These are phyloP conservation scores for Metschnikowia cubensis DNA, from an alignment of 805 yeast species.

Conservation along the genomic window DNA sequence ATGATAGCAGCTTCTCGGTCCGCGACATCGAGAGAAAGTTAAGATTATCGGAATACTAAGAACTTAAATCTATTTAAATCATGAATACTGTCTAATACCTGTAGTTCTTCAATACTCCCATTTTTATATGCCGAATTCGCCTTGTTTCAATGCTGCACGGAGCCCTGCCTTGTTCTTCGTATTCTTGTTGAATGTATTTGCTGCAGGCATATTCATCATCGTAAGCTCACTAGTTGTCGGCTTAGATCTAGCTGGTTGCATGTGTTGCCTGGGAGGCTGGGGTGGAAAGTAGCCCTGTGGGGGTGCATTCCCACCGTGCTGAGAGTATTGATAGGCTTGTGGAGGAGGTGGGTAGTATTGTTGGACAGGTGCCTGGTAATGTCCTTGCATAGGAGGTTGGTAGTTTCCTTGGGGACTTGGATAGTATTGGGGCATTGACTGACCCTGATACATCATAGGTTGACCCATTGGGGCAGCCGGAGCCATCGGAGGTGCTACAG, in stretches of 20 bases:
- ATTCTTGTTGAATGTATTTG: slow-evolving; percentile 37
- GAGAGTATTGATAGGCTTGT: slow-evolving; percentile 11
- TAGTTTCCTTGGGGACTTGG: slow-evolving; percentile 6
- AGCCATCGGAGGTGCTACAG: background rate
- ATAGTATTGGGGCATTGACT: slow-evolving; percentile 7
- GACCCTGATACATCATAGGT: slow-evolving; percentile 2
- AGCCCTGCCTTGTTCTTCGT: slow-evolving; percentile 51
- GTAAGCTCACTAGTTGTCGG: slow-evolving; percentile 41
- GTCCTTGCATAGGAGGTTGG: slow-evolving; percentile 18
- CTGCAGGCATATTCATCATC: slow-evolving; percentile 46
- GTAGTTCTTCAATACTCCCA: no score
- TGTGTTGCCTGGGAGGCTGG: slow-evolving; percentile 5
- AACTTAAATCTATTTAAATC: background rate
- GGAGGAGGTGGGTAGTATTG: slow-evolving; percentile 12
- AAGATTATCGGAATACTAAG: slow-evolving; percentile 56
- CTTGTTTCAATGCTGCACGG: slow-evolving; percentile 61
- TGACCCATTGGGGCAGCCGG: background rate
- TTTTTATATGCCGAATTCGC: slow-evolving; percentile 60
- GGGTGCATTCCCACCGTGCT: slow-evolving; percentile 8
- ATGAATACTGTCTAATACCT: no score
- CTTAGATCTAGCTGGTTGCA: slow-evolving; percentile 10
- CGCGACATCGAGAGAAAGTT: slow-evolving; percentile 64
- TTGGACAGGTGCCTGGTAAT: slow-evolving; percentile 15
- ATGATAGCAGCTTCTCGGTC: slow-evolving; percentile 38
- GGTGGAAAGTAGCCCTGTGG: slow-evolving; percentile 19